phyloP scores from a whole-genome alignment of 768 basidiomycete species.

The Neoboletus subvelutipes region DNA sequence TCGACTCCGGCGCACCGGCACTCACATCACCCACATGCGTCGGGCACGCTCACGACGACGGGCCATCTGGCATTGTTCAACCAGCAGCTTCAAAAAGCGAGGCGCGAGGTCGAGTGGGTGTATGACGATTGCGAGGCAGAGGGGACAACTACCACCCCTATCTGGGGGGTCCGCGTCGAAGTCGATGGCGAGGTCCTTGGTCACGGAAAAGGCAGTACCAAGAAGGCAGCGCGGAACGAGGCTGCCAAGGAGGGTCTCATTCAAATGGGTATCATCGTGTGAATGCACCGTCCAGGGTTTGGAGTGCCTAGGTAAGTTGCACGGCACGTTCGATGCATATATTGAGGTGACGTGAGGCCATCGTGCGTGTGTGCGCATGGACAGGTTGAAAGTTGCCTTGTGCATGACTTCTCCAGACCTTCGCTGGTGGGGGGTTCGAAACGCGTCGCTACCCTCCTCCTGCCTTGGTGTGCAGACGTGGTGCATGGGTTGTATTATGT shows the following conservation, averaged over 20 bases:
- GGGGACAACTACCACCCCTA: constrained; percentile 65
- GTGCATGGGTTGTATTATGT: constrained; percentile 38
- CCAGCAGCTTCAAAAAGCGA: constrained; percentile 63
- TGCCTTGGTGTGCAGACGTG: constrained; percentile 64
- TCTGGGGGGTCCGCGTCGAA: constrained; percentile 68
- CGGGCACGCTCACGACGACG: constrained; percentile 32
- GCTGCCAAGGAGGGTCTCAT: constrained; percentile 74
- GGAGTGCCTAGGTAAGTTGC: constrained; percentile 19
- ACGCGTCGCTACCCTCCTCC: constrained; percentile 30
- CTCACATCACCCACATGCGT: constrained; percentile 15
- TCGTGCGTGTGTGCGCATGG: background rate
- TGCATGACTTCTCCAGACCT: constrained; percentile 58
- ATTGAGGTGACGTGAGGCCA: background rate
- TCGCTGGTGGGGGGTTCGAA: constrained; percentile 43
- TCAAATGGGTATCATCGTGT: constrained; percentile 56
- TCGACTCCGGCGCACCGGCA: constrained; percentile 14
- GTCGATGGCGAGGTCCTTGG: constrained; percentile 63
- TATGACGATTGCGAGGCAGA: constrained; percentile 50
- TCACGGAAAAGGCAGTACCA: constrained; percentile 66
- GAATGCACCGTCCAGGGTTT: background rate
- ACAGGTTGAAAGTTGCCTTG: constrained; percentile 24
- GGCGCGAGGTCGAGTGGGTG: constrained; percentile 66
- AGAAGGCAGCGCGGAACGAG: constrained; percentile 78
- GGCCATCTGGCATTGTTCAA: constrained; percentile 83
- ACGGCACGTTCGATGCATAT: background rate